Conservation (phyloP, 108 stramenopile species). For the Pelagomonas calceolata region DNA sequence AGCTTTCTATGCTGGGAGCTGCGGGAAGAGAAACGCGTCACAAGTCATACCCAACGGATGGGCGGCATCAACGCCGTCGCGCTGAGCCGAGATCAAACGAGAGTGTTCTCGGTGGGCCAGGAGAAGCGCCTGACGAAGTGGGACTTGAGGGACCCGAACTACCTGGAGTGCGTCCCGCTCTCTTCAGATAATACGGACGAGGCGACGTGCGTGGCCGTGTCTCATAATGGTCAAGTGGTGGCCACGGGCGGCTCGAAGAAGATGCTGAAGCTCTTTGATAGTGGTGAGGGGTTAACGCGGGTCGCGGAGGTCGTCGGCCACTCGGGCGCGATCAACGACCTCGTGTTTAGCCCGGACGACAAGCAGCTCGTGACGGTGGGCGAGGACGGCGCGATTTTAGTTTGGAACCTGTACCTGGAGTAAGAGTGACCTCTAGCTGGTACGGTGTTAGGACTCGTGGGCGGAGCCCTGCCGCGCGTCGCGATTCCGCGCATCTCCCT, state of each 20-base stretch:
- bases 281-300: not conserved
- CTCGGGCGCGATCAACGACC: slow-evolving; percentile 8
- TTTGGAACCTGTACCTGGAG: slow-evolving; percentile 38
- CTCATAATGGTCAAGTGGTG: slow-evolving; percentile 6
- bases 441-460: no score
- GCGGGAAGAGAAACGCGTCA: slow-evolving; percentile 29
- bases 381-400: slow-evolving; percentile 41
- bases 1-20: slow-evolving; percentile 51
- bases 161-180: slow-evolving; percentile 22
- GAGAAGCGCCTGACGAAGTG: slow-evolving; percentile 41
- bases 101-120: slow-evolving; percentile 47
- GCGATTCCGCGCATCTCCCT: no score
- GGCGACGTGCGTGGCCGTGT: slow-evolving; percentile 17
- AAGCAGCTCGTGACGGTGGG: slow-evolving; percentile 48
- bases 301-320: slow-evolving; percentile 19
- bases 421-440: no score
- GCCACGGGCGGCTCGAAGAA: slow-evolving; percentile 22
- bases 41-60: slow-evolving; percentile 49
- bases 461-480: no score
- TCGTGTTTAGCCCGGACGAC: slow-evolving; percentile 41
- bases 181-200: slow-evolving; percentile 24
- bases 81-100: slow-evolving; percentile 27
- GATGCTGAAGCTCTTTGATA: slow-evolving; percentile 16
- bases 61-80: slow-evolving; percentile 47
- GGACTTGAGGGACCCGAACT: slow-evolving; percentile 39